Conservation (phyloP, 1,139 yeast genomes). For the Diutina catenulata region DNA sequence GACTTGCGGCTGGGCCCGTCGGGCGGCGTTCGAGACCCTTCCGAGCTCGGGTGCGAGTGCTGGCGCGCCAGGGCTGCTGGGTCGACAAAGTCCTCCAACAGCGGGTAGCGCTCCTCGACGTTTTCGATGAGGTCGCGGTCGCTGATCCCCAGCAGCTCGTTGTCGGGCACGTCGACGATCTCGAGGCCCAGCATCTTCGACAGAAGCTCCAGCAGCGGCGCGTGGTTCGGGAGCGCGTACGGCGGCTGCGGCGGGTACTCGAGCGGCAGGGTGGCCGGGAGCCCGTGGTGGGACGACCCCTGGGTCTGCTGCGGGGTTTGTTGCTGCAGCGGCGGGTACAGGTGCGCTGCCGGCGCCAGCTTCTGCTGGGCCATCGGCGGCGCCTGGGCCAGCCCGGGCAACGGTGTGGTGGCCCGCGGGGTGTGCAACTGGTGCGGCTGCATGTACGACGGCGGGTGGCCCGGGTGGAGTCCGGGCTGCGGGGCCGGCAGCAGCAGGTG, state of each 20-base stretch:
- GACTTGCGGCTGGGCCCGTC: slow-evolving; percentile 4
- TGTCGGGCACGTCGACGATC: slow-evolving; percentile 19
- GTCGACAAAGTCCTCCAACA: slow-evolving; percentile 24
- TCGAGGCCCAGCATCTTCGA: slow-evolving; percentile 12
- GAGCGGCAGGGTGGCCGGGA: background rate
- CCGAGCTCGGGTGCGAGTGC: background rate
- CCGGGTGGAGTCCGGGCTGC: slow-evolving; percentile 1
- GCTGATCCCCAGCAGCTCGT: slow-evolving; percentile 2
- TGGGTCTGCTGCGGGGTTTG: background rate
- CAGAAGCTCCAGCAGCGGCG: background rate
- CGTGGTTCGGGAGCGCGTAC: background rate
- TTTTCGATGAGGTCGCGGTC: slow-evolving; percentile 17
- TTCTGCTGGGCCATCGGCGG: too few relatives aligned
- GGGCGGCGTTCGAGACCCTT: background rate
- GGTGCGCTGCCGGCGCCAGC: background rate
- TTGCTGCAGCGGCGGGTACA: background rate
- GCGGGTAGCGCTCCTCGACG: slow-evolving; percentile 33
- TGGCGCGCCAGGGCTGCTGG: slow-evolving; percentile 6
- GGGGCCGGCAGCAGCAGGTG: background rate
- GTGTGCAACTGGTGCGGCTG: slow-evolving; percentile 6
- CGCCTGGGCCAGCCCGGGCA: too few relatives aligned
- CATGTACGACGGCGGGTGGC: slow-evolving; percentile 7
- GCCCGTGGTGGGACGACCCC: background rate
- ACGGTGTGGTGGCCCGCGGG: too few relatives aligned
- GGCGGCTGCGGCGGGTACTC: background rate